phyloP scores from a whole-genome alignment of 2,329 filamentous ascomycete genomes.

The Scytalidium sp. region DNA sequence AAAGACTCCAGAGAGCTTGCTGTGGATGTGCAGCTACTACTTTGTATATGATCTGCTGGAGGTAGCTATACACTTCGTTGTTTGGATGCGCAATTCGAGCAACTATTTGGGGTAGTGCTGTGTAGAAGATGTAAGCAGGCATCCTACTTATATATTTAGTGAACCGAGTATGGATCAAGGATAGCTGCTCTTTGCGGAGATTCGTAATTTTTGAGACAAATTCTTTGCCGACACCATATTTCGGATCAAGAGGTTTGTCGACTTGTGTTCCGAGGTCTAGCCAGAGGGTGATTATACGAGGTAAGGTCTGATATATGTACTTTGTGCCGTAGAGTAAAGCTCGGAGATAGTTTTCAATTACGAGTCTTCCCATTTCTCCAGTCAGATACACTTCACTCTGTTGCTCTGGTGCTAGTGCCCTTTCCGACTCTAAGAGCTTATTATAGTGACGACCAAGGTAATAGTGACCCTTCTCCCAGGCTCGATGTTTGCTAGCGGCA shows the following conservation, averaged over 20 bases:
- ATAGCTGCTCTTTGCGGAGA: constrained; percentile 62
- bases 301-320: constrained; percentile 92
- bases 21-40: constrained; percentile 86
- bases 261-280: constrained; percentile 81
- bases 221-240: constrained; percentile 40
- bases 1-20: constrained; percentile 86
- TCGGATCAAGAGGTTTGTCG: constrained; percentile 54
- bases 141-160: constrained; percentile 74
- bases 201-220: constrained; percentile 49
- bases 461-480: constrained; percentile 97
- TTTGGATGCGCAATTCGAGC: constrained; percentile 93
- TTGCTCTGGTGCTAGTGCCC: constrained; percentile 69
- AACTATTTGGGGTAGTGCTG: constrained; percentile 85
- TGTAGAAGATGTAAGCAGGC: constrained; percentile 77
- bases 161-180: constrained; percentile 69
- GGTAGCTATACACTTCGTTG: constrained; percentile 68
- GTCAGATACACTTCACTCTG: constrained; percentile 74
- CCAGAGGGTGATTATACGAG: constrained; percentile 90
- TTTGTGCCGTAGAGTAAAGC: constrained; percentile 88
- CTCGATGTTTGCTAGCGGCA: constrained; percentile 65
- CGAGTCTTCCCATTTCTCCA: constrained; percentile 81
- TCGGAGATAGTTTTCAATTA: constrained; percentile 90
- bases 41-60: constrained; percentile 78
- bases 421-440: constrained; percentile 89
- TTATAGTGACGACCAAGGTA: constrained; percentile 97